Evolutionary conservation across 2,329 filamentous ascomycete genomes (phyloP).

Genomic region (Colletotrichum euphorbiae): DNA sequence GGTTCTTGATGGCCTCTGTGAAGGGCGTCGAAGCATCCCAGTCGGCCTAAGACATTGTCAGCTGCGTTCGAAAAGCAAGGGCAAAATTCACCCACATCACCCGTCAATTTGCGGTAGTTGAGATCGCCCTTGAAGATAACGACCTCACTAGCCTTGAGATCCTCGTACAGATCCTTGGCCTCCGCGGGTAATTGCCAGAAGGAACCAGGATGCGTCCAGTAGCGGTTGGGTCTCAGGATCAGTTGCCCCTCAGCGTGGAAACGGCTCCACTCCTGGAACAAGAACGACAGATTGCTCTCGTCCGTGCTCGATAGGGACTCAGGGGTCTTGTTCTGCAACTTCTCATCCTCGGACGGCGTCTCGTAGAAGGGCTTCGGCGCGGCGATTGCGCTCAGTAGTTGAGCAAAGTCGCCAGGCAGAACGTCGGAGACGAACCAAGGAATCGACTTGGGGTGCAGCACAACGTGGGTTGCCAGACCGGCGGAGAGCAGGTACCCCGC

Average conservation of each 20-base stretch:
- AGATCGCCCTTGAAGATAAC: slow-evolving; percentile 98
- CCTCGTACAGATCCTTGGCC: slow-evolving; percentile 76
- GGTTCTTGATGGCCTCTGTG: slow-evolving; percentile 82
- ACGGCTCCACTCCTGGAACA: slow-evolving; percentile 84
- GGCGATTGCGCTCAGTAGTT: slow-evolving; percentile 84
- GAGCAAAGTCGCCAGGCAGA: slow-evolving; percentile 83
- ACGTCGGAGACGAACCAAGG: slow-evolving; percentile 99
- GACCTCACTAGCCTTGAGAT: slow-evolving; percentile 85
- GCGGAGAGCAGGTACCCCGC: slow-evolving; percentile 89
- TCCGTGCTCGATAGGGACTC: slow-evolving; percentile 75
- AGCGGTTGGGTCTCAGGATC: slow-evolving; percentile 83
- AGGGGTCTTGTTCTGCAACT: slow-evolving; percentile 66
- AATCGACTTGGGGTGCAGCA: slow-evolving; percentile 93
- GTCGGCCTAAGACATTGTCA: slow-evolving; percentile 61
- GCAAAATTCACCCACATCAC: slow-evolving; percentile 73
- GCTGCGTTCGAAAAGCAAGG: neutral
- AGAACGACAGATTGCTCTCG: slow-evolving; percentile 73
- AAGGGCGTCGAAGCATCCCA: slow-evolving; percentile 95
- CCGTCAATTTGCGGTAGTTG: slow-evolving; percentile 94
- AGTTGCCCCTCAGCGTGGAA: slow-evolving; percentile 88
- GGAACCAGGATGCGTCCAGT: slow-evolving; percentile 90
- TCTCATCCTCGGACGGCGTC: slow-evolving; percentile 75
- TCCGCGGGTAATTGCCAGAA: slow-evolving; percentile 86
- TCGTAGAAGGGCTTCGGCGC: slow-evolving; percentile 84
- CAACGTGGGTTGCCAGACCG: slow-evolving; percentile 85